Evolutionary conservation across 495 filamentous ascomycete species (phyloP), one percentile per base, ranked within the genome.

Genomic region (Tuber borchii): DNA sequence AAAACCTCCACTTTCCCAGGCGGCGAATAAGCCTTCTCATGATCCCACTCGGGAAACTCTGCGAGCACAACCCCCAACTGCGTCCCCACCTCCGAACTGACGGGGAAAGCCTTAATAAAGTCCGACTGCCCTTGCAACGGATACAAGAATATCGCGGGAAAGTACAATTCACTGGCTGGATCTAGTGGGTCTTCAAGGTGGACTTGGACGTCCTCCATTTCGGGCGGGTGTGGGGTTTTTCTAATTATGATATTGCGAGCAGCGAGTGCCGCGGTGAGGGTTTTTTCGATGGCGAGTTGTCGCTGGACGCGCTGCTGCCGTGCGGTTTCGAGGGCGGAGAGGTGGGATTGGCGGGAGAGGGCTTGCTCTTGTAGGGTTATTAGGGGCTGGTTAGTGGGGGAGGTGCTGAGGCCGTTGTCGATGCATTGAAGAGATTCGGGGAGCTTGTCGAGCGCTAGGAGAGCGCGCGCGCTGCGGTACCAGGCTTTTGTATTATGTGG

Each of bases 81-180:
- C 73, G 92, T 88, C 10, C 84, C 87, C 39, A 97, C 78, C 0
- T 84, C 88, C 73, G 91, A 88, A 70, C 86, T 89, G 86, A 97
- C 95, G 12, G 86, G 86, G 76, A 97, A 93, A 0, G 86, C 87
- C 85, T 97, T 97, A 84, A 99, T 88, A 81, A 99, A 97, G 81
- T 99, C 95, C 4, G 88, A 90, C 86, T 97, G 88, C 51, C 90
- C 84, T 61, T 81, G 65, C 79, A 89, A 84, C 2, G 94, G 94
- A 80, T 99, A 99, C 20, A 99, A 86, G 73, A 99, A 84, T 46
- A 97, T 87, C 0, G 90, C 86, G 0, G 95, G 95, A 76, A 97
- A 91, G n/a, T 84, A 85, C 2, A 99, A 85, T 0, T 86, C 85
- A 71, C 90, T 92, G 37, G 88, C 87, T 1, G 91, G 89, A 69